Base-by-base conservation (phyloP, 352 stramenopile species). In the Globisporangium middletonii region DNA sequence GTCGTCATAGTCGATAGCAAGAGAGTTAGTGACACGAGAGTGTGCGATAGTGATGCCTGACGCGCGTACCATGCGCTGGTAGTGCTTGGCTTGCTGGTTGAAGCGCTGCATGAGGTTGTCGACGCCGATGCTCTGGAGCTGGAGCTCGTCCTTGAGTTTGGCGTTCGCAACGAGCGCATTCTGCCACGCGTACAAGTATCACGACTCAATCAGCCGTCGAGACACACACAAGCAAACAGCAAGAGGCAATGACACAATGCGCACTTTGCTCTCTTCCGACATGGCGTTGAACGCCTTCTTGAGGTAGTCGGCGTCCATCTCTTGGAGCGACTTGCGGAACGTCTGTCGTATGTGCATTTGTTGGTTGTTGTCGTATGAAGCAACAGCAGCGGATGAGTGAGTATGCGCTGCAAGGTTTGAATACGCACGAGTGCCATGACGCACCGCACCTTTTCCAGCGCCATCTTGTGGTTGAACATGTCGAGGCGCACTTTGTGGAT, bases 401-500 rank as follows among this genome's bases (percentile, higher is more conserved):
- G 45, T 30, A 28, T 30, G 11, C 16, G 47, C 12, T 4, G 23
- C 23, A 23, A 23, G 23, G 23, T 23, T 23, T 23, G 33, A 6
- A 11, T 12, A 9, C 13, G 7, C 7, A 16, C 8, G 26, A 12
- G 26, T 37, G 26, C n/a, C 11, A 51, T 38, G 19, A 23, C 15
- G 15, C 16, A 4, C 11, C 46, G 0, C 38, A 87, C 77, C 75
- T 91, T 88, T 62, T 91, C 81, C 28, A 91, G 68, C 38, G 79
- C 79, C 79, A 91, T 89, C 55, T 89, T 91, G 72, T 89, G 81
- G 55, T 91, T 91, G 59, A 91, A 91, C 79, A 89, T 88, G 58
- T 91, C 81, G 42, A 90, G 67, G 9, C 78, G 72, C 47, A 90
- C 76, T 64, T 86, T 85, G 59, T 90, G 78, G 53, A 90, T 86